phyloP scores from a whole-genome alignment of 352 stramenopile species.

The Pythium biforme region DNA sequence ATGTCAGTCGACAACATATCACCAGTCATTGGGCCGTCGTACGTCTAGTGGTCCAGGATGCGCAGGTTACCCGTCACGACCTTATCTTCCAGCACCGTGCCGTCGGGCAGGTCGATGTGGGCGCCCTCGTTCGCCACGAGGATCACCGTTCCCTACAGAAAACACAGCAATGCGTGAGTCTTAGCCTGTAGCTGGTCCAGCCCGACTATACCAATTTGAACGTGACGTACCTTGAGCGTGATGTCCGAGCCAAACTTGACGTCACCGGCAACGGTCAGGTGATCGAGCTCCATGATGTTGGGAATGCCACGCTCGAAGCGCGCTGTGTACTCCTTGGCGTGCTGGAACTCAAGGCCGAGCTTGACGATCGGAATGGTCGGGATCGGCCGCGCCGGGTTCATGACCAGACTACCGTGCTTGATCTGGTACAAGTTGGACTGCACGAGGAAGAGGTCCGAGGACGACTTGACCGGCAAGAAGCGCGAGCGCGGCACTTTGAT shows the following conservation, averaged over 20 bases:
- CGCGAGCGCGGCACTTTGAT: slow-evolving; percentile 95
- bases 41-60: slow-evolving; percentile 90
- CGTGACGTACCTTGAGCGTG: slow-evolving; percentile 73
- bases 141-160: slow-evolving; percentile 90
- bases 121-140: slow-evolving; percentile 93
- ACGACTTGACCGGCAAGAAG: slow-evolving; percentile 99
- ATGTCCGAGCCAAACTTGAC: slow-evolving; percentile 93
- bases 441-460: slow-evolving; percentile 95
- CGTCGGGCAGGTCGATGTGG: slow-evolving; percentile 92
- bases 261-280: slow-evolving; percentile 91
- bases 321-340: slow-evolving; percentile 83
- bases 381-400: slow-evolving; percentile 80
- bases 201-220: slow-evolving; percentile 5
- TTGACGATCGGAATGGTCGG: slow-evolving; percentile 92
- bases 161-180: neutral
- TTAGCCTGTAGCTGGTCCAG: neutral
- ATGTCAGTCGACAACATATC: slow-evolving; percentile 14
- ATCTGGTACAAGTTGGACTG: slow-evolving; percentile 94
- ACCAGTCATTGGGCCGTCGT: too few relatives aligned
- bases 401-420: slow-evolving; percentile 89
- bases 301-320: slow-evolving; percentile 89
- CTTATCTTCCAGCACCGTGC: slow-evolving; percentile 93
- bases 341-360: slow-evolving; percentile 90
- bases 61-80: slow-evolving; percentile 93
- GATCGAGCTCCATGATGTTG: slow-evolving; percentile 92